phyloP scores from a whole-genome alignment of 2,329 filamentous ascomycete species.

The Claviceps digitariae region DNA sequence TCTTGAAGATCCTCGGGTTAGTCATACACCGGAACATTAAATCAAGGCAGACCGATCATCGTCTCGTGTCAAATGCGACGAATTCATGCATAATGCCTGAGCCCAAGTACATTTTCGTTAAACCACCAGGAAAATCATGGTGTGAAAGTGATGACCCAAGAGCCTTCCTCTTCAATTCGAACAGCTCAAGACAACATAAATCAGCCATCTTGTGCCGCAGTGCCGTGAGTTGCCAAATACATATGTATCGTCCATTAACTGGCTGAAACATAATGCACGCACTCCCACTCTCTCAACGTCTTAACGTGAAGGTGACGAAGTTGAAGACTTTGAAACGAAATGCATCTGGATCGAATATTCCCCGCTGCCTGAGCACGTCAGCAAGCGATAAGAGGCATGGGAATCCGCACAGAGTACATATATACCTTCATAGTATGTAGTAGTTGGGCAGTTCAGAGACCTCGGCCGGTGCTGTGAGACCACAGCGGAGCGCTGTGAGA shows the following conservation, averaged over 20 bases:
- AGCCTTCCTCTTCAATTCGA: not conserved
- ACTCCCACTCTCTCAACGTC: not conserved
- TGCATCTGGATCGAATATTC: not conserved
- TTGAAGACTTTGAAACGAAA: not conserved
- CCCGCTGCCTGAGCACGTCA: not conserved
- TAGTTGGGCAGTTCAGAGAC: not conserved
- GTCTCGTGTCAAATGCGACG: not conserved
- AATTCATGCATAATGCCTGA: not conserved
- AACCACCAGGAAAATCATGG: not conserved
- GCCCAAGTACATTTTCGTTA: not conserved
- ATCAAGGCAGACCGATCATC: too few relatives aligned
- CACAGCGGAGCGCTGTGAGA: not conserved
- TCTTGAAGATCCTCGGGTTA: too few relatives aligned
- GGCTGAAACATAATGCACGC: not conserved
- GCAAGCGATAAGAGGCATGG: not conserved
- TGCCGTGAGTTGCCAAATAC: not conserved
- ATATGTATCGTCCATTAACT: not conserved
- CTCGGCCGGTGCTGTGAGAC: not conserved
- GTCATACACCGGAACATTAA: too few relatives aligned
- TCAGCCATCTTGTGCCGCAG: not conserved
- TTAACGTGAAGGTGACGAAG: not conserved
- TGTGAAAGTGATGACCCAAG: not conserved
- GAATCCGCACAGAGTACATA: not conserved
- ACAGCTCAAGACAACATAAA: not conserved
- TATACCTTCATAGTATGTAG: not conserved